Percentiles rank a stretch among this genome's conserved stretches.
Conservation (phyloP, 2,329 filamentous ascomycete genomes). For the Volutella citrinella region DNA sequence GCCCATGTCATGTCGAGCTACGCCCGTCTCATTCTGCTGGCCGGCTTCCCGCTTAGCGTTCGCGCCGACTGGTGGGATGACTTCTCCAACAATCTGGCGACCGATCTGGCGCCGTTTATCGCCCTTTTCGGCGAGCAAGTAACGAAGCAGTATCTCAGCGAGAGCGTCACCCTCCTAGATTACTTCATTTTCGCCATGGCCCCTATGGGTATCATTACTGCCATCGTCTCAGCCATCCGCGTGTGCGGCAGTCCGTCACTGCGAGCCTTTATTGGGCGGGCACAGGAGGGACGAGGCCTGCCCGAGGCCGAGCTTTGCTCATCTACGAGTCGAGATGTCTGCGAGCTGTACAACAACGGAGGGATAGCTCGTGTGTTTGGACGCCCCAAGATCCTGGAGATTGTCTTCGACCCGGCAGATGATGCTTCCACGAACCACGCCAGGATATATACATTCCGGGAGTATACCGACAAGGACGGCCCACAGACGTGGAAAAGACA, state of each 20-base stretch:
- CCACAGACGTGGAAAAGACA: too few species aligned
- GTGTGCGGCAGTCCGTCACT: constrained; percentile 28
- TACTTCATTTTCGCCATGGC: constrained; percentile 31
- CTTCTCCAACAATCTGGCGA: constrained; percentile 33
- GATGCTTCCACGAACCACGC: too few species aligned
- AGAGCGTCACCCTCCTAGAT: constrained; percentile 25
- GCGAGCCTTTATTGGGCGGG: constrained; percentile 36
- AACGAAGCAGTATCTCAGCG: constrained; percentile 36
- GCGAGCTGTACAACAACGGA: constrained; percentile 27
- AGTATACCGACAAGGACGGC: not conserved
- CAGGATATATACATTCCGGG: constrained; percentile 3
- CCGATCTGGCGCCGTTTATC: constrained; percentile 30
- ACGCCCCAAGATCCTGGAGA: constrained; percentile 27
- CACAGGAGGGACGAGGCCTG: constrained; percentile 29
- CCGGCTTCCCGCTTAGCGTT: too few species aligned
- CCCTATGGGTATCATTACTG: constrained; percentile 38
- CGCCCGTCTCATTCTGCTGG: too few species aligned
- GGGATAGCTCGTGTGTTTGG: constrained; percentile 31
- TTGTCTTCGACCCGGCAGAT: constrained; percentile 23
- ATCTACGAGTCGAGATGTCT: constrained; percentile 34
- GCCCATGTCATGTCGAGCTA: too few species aligned
- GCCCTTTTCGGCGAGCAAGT: constrained; percentile 35
- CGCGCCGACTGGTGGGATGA: constrained; percentile 13
- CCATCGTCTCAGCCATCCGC: constrained; percentile 28
- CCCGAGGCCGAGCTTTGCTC: constrained; percentile 38